Percentiles rank a stretch among this genome's conserved stretches.
Evolutionary conservation across 164 flowering plant species (phyloP).

Genomic region (Chimonanthus salicifolius): DNA sequence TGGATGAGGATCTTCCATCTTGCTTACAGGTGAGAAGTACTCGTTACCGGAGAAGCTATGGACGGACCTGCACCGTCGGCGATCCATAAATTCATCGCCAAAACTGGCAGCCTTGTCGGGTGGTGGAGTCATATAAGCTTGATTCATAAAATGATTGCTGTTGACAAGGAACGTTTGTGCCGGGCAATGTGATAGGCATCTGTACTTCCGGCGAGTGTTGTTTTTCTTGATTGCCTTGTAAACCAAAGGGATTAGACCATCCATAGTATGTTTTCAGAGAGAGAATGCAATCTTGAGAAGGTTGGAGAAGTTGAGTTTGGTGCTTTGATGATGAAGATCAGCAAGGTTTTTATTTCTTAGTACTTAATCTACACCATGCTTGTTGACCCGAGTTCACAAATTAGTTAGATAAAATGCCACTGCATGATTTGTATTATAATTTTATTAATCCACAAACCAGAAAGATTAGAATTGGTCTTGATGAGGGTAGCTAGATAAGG

Average conservation of each 20-base stretch:
- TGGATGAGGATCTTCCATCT: background rate
- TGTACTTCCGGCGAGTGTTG: slow-evolving; percentile 11
- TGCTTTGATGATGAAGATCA: background rate
- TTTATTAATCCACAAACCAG: no score
- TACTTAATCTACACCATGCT: background rate
- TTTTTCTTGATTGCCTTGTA: slow-evolving; percentile 13
- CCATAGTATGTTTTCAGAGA: background rate
- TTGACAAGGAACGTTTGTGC: background rate
- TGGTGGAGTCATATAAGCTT: background rate
- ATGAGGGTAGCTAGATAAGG: no score
- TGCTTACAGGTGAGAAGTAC: slow-evolving; percentile 8
- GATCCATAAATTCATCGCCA: background rate
- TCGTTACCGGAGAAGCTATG: background rate
- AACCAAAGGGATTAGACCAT: slow-evolving; percentile 14
- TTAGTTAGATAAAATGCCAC: no score
- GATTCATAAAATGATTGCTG: background rate
- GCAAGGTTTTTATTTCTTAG: background rate
- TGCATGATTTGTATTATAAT: no score
- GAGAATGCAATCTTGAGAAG: background rate
- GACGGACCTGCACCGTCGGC: slow-evolving; percentile 2
- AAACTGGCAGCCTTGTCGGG: background rate
- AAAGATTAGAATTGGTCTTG: no score
- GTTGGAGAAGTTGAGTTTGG: background rate
- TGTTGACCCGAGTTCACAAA: background rate
- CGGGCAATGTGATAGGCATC: slow-evolving; percentile 7